These are phyloP conservation scores for Aspergillus luchuensis DNA, from an alignment of 2,329 filamentous ascomycete species.

Conservation along the genomic window DNA sequence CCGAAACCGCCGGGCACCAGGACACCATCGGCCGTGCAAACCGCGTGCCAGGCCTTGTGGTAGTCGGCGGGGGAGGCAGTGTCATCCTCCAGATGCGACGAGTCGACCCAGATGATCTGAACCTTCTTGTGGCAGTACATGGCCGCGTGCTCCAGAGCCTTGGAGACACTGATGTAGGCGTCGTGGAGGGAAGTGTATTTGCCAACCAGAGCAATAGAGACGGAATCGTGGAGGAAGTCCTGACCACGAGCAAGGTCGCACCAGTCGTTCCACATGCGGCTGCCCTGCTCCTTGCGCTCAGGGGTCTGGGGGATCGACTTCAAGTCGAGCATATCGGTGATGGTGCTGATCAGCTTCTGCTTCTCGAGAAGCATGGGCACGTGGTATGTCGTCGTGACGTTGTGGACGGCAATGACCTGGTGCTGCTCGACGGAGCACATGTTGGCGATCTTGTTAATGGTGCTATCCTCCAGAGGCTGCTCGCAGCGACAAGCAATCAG, in stretches of 20 bases:
- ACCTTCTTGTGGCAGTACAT: slow-evolving; percentile 84
- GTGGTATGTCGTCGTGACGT: slow-evolving; percentile 90
- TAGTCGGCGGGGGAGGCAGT: slow-evolving; percentile 68
- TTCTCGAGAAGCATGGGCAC: slow-evolving; percentile 89
- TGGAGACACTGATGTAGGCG: slow-evolving; percentile 80
- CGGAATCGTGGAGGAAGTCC: slow-evolving; percentile 66
- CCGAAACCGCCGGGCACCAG: slow-evolving; percentile 76
- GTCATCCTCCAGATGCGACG: slow-evolving; percentile 75
- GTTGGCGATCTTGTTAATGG: slow-evolving; percentile 83
- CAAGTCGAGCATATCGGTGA: slow-evolving; percentile 67
- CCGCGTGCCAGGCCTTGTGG: slow-evolving; percentile 81
- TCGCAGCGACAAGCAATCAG: slow-evolving; percentile 94
- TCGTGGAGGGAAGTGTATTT: slow-evolving; percentile 88
- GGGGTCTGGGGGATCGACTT: slow-evolving; percentile 58
- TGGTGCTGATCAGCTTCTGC: slow-evolving; percentile 71
- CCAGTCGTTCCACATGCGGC: slow-evolving; percentile 77
- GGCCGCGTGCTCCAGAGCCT: slow-evolving; percentile 85
- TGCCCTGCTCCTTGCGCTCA: slow-evolving; percentile 62
- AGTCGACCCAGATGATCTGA: slow-evolving; percentile 80
- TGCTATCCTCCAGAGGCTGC: slow-evolving; percentile 68
- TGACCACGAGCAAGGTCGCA: slow-evolving; percentile 68
- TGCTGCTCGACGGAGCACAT: slow-evolving; percentile 84
- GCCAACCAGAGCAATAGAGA: slow-evolving; percentile 84
- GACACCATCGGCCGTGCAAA: slow-evolving; percentile 65
- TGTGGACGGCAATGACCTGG: slow-evolving; percentile 83